Base-by-base conservation (phyloP, 225 moss, liverwort and hornwort species). In the Bryum argenteum region DNA sequence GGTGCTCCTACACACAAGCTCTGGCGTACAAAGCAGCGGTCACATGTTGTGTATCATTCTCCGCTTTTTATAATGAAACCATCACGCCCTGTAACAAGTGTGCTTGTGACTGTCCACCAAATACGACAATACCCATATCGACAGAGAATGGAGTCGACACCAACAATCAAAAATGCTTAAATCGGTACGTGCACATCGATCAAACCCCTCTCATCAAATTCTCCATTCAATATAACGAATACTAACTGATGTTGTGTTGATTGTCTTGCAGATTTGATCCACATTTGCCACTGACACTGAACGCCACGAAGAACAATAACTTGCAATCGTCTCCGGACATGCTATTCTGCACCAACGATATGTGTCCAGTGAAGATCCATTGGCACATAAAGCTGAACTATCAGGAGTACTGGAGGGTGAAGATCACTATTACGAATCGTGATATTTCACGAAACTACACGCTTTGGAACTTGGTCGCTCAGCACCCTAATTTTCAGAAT, bases 301-400 rank as follows among this genome's bases (percentile, higher is more conserved):
- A 81, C 4, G 58, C 60, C 53, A 80, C 80, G 45, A 72, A 56
- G 55, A 81, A 45, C 75, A 70, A 69, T 53, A 40, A 8, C 45
- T 41, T 59, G 0, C 71, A 71, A 40, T 51, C 84, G 11, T 3
- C 75, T 2, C 85, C 85, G 9, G 88, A 85, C 40, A 85, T 80
- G 83, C 78, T 87, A 19, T 86, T 56, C 70, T 86, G 89, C 82
- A 87, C 86, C 11, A 82, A 77, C 51, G 89, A 87, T 47, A 89
- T 86, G 89, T 87, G 87, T 62, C 86, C 89, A 0, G 75, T 87
- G 7, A 86, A 86, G 76, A 63, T 89, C 41, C 89, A 89, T 48
- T 89, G 89, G 89, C 89, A 89, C 70, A 79, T 89, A 1, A 89
- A 89, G 83, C 71, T 83, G 52, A 89, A 89, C 65, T 89, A 89